Evolutionary conservation across 2,329 filamentous ascomycete genomes (phyloP).

Genomic region (Colletotrichum sojae): DNA sequence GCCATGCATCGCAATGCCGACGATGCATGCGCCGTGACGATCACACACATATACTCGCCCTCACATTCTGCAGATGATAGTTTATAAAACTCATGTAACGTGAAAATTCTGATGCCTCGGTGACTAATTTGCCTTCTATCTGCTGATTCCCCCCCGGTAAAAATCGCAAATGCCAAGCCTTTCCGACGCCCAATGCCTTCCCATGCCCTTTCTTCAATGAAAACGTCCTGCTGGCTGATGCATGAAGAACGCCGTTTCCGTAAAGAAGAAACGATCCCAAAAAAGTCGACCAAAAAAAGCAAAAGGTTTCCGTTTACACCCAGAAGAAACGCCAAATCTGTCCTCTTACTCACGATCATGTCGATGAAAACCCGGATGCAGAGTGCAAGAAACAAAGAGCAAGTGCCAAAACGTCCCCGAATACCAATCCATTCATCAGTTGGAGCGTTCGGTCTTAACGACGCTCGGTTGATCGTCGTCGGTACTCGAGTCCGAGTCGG

Average conservation of each 20-base stretch:
- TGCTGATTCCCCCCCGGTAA: too few species aligned
- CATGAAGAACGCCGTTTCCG: neutral
- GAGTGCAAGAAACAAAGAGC: too few species aligned
- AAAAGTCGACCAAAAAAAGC: neutral
- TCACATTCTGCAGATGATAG: neutral
- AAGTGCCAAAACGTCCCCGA: too few species aligned
- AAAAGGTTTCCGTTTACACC: neutral
- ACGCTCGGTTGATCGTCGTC: neutral
- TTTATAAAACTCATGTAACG: neutral
- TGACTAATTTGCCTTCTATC: neutral
- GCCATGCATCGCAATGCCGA: constrained; percentile 1
- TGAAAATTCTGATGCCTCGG: neutral
- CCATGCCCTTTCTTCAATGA: too few species aligned
- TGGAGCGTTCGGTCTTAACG: neutral
- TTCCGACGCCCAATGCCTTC: too few species aligned
- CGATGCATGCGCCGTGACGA: constrained; percentile 7
- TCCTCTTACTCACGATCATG: too few species aligned
- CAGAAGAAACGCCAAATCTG: neutral
- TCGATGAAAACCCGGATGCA: too few species aligned
- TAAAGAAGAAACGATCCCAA: neutral
- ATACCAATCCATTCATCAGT: too few species aligned
- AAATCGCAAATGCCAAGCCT: too few species aligned
- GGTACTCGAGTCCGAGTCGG: constrained; percentile 25
- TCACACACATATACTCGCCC: neutral
- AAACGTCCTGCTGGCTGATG: too few species aligned